Conservation (phyloP, 139 green algal species). For the Chlorella sp. region DNA sequence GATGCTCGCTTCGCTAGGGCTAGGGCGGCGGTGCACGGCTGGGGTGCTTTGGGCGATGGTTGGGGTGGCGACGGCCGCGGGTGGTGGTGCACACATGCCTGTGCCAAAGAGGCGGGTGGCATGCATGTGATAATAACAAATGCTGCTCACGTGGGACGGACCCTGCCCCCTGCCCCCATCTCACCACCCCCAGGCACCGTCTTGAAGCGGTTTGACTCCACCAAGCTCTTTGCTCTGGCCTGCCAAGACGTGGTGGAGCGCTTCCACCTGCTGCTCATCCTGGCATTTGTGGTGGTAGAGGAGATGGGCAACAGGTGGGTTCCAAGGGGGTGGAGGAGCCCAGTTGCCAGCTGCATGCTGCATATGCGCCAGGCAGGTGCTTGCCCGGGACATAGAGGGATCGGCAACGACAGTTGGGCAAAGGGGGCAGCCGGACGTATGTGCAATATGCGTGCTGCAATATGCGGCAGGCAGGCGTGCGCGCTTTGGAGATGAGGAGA, state of each 20-base stretch:
- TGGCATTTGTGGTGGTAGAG: constrained; percentile 86
- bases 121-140: no score
- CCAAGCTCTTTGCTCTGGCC: constrained; percentile 68
- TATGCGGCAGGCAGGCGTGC: not conserved
- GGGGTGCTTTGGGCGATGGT: no score
- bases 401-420: no score
- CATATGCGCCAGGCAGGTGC: not conserved
- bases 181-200: constrained; percentile 60
- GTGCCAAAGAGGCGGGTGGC: no score
- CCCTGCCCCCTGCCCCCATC: not conserved
- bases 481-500: not conserved
- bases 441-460: not conserved
- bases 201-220: constrained; percentile 75
- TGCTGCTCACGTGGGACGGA: not conserved
- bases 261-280: constrained; percentile 82
- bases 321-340: not conserved
- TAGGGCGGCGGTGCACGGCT: no score
- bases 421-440: no score
- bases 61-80: no score
- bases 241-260: constrained; percentile 90
- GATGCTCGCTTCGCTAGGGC: no score
- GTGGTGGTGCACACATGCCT: not conserved
- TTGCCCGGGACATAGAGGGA: no score
- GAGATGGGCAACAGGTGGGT: constrained; percentile 68
- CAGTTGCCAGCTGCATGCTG: not conserved